Evolutionary conservation across 108 stramenopile genomes (phyloP).

Genomic region (Nitzschia putrida): DNA sequence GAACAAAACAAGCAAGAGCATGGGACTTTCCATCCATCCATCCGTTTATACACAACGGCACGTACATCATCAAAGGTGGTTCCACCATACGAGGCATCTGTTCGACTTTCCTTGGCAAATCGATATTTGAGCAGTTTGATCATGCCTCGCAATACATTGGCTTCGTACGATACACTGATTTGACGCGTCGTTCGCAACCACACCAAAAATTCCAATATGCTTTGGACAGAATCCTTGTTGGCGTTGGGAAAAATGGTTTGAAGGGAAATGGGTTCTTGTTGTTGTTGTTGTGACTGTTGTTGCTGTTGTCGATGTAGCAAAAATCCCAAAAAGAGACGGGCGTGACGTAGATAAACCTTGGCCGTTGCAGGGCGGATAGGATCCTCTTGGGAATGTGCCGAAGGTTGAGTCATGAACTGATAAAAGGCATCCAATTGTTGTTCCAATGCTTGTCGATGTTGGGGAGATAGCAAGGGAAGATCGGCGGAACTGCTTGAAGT

Average conservation of each 20-base stretch:
- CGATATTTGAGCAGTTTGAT: conserved; percentile 81
- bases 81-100: conserved; percentile 38
- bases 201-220: conserved; percentile 68
- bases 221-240: conserved; percentile 64
- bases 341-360: conserved; percentile 76
- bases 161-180: conserved; percentile 81
- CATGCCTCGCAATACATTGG: conserved; percentile 79
- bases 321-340: conserved; percentile 77
- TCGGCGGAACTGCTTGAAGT: too few relatives aligned
- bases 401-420: conserved; percentile 75
- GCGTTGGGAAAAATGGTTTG: conserved; percentile 62
- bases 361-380: conserved; percentile 79
- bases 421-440: conserved; percentile 61
- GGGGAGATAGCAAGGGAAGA: conserved; percentile 16
- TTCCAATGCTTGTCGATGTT: conserved; percentile 32
- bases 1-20: too few relatives aligned
- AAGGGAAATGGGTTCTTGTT: conserved; percentile 41
- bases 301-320: conserved; percentile 23
- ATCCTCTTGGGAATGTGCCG: conserved; percentile 56
- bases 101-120: conserved; percentile 54
- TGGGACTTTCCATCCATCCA: too few relatives aligned
- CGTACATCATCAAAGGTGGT: conserved; percentile 57
- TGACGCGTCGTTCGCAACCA: conserved; percentile 66
- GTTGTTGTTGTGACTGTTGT: not conserved
- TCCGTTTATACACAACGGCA: too few relatives aligned